These are phyloP conservation scores for Ailanthus altissimus DNA, from an alignment of 345 rosid species.

Conservation along the genomic window DNA sequence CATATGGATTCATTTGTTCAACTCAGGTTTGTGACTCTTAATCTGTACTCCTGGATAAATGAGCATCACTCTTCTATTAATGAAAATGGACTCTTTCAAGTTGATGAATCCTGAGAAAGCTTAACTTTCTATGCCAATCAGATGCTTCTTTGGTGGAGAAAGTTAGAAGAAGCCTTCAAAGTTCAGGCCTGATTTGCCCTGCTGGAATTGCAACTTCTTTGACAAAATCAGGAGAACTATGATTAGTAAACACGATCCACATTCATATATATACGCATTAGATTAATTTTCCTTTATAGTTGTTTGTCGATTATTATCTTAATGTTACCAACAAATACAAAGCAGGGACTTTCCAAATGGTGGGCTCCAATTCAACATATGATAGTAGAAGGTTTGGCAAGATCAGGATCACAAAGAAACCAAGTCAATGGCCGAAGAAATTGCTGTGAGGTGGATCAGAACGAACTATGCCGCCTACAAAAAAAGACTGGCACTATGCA, in stretches of 20 bases:
- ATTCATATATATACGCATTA: too few relatives aligned
- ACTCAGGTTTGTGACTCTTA: slow-evolving; percentile 55
- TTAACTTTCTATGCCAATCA: too few relatives aligned
- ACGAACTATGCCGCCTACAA: slow-evolving; percentile 57
- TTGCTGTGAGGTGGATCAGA: slow-evolving; percentile 73
- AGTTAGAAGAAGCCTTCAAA: slow-evolving; percentile 49
- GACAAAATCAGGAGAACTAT: slow-evolving; percentile 69
- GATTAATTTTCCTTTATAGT: too few relatives aligned
- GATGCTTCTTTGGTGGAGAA: slow-evolving; percentile 64
- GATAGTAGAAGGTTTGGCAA: slow-evolving; percentile 71
- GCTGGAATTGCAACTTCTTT: slow-evolving; percentile 80
- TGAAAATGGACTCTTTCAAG: too few relatives aligned
- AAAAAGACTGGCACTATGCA: slow-evolving; percentile 61
- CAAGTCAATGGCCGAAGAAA: slow-evolving; percentile 65
- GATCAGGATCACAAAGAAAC: slow-evolving; percentile 55
- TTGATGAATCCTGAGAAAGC: too few relatives aligned
- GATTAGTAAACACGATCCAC: slow-evolving; percentile 55
- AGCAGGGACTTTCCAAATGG: slow-evolving; percentile 95
- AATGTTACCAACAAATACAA: too few relatives aligned
- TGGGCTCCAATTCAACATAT: slow-evolving; percentile 87
- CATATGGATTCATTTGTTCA: slow-evolving; percentile 69
- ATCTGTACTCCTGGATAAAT: too few relatives aligned
- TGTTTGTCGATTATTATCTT: too few relatives aligned
- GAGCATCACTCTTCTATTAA: too few relatives aligned
- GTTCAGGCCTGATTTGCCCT: slow-evolving; percentile 62